Base-by-base conservation (phyloP, 495 filamentous ascomycete species). In the Trichoderma parareesei region DNA sequence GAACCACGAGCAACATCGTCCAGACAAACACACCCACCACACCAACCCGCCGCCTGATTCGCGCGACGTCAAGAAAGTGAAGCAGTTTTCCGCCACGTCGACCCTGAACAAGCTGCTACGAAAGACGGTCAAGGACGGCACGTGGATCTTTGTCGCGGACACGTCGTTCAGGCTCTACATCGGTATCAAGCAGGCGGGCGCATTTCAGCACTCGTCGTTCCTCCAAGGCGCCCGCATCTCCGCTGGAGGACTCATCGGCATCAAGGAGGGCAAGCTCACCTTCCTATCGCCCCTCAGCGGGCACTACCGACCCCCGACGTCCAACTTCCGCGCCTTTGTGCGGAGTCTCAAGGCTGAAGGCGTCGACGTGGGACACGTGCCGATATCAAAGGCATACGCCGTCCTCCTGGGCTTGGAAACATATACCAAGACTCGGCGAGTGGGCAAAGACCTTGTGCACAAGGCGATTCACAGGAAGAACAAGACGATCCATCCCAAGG, bases 131-230 rank as follows among this genome's bases (percentile, higher is more conserved):
- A 84, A 84, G 69, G 90, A 87, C 67, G 90, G 89, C 69, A 93
- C 88, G 40, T 97, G 92, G 92, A 93, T 97, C 48, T 97, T 95
- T 70, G 92, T 90, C 27, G 87, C 88, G 41, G 92, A 97, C 75
- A 93, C 90, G 0, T 88, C 85, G 2, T 93, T 91, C 69, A 85
- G 93, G 8, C 79, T 97, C 0, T 96, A 97, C 76, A 84, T 96
- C 44, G 92, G 91, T 55, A 94, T 97, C 74, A 97, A 97, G 69
- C 87, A 90, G 71, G 85, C 84, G 38, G 93, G 93, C 38, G 84
- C 89, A 8, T 97, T 97, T 71, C 93, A 97, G 70, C 93, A 97
- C 75, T 89, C 85, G 7, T 92, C 88, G 0, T 97, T 97, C 69
- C 78, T 97, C 2, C 88, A 91, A 59, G 93, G 93, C 14, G 81